Percentiles rank a stretch among this genome's conserved stretches.
phyloP scores from a whole-genome alignment of 768 basidiomycete genomes.

The Mycena belliarum region DNA sequence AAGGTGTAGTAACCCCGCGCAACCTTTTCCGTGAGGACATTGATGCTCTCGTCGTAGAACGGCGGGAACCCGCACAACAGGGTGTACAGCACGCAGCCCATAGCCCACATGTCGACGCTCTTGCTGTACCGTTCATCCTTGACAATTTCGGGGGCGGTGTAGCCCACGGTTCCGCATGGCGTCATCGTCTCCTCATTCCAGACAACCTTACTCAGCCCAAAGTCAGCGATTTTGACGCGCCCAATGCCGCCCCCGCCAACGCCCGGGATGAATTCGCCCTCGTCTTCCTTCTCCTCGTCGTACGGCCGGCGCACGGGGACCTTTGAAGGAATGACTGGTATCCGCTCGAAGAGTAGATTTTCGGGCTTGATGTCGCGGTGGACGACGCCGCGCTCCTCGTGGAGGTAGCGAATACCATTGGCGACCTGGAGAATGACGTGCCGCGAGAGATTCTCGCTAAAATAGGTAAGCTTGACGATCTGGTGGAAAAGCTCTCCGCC shows the following conservation, averaged over 20 bases:
- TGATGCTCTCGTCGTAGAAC: constrained; percentile 99
- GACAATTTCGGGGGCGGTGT: constrained; percentile 99
- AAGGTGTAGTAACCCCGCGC: constrained; percentile 98
- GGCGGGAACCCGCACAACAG: constrained; percentile 96
- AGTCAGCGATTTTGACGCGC: constrained; percentile 97
- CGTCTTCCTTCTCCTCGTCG: constrained; percentile 98
- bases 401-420: constrained; percentile 90
- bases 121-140: constrained; percentile 97
- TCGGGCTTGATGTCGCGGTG: constrained; percentile 99
- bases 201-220: constrained; percentile 94
- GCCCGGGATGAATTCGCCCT: constrained; percentile 91
- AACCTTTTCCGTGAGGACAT: constrained; percentile 96
- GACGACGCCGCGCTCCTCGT: constrained; percentile 97
- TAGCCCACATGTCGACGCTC: constrained; percentile 99
- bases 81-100: constrained; percentile 99
- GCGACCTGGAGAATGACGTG: constrained; percentile 98
- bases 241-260: constrained; percentile 97
- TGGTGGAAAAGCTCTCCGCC: constrained; percentile 99
- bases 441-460: constrained; percentile 94
- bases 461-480: constrained; percentile 98
- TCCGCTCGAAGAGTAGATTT: constrained; percentile 90
- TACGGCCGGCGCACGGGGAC: constrained; percentile 77
- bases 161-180: constrained; percentile 99
- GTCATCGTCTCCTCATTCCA: constrained; percentile 99
- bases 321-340: constrained; percentile 88